Conservation (phyloP, 2,329 filamentous ascomycete species). For the Fusarium palustre region DNA sequence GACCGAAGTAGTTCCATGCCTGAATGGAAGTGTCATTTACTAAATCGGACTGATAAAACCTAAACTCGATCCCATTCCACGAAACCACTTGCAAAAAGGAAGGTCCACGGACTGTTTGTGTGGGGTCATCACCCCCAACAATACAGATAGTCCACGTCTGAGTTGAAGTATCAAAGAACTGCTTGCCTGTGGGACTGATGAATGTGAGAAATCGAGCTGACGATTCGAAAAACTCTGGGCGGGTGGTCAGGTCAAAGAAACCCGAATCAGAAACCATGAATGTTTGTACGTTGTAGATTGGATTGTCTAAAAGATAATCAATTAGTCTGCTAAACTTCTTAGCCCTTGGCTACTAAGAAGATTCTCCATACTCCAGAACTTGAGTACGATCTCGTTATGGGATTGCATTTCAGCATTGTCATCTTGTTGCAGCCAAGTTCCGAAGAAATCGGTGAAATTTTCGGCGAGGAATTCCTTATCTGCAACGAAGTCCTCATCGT, state of each 20-base stretch:
- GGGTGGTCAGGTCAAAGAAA: not conserved
- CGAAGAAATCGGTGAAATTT: conserved; percentile 8
- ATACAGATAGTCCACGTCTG: conserved; percentile 12
- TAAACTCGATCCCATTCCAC: conserved; percentile 11
- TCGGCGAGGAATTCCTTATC: not conserved
- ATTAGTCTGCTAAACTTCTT: not conserved
- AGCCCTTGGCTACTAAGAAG: not conserved
- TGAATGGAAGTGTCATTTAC: not conserved
- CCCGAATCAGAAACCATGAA: conserved; percentile 11
- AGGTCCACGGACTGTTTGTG: not conserved
- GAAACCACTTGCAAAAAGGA: conserved; percentile 12
- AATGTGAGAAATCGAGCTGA: conserved; percentile 6
- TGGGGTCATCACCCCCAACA: not conserved
- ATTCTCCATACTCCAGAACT: conserved; percentile 1
- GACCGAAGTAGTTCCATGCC: conserved; percentile 19
- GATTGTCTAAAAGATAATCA: not conserved
- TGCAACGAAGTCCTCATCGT: not conserved
- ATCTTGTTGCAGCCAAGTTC: conserved; percentile 9
- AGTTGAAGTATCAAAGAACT: not conserved
- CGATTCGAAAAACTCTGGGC: not conserved
- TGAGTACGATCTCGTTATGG: not conserved
- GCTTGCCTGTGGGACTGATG: not conserved
- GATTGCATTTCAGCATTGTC: not conserved
- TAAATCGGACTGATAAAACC: conserved; percentile 6
- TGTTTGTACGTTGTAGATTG: not conserved